These are phyloP conservation scores for Phytophthora agathidicida DNA, from an alignment of 352 stramenopile species.

Conservation along the genomic window DNA sequence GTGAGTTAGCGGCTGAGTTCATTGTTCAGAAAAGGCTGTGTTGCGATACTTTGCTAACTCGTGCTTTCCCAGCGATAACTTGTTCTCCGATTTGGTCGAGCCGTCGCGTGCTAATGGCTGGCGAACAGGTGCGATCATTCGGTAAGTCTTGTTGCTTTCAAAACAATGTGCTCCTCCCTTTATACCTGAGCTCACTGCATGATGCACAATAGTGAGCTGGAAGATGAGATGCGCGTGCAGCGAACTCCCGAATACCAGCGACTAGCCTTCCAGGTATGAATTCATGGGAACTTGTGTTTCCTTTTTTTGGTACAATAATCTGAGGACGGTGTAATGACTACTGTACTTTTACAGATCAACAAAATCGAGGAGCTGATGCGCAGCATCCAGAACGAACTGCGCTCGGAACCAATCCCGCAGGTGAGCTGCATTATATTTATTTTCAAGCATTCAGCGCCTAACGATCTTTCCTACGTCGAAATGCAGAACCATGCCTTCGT, in stretches of 20 bases:
- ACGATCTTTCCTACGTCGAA: slow-evolving; percentile 25
- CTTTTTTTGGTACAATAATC: no score
- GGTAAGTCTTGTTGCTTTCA: slow-evolving; percentile 32
- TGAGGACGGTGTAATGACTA: not conserved
- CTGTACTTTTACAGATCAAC: slow-evolving; percentile 51
- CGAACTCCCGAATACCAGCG: slow-evolving; percentile 61
- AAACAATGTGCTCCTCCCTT: not conserved
- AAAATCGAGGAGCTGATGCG: slow-evolving; percentile 72
- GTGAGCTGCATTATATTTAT: slow-evolving; percentile 26
- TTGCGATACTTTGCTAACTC: not conserved
- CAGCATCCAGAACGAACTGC: slow-evolving; percentile 62
- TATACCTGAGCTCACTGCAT: not conserved
- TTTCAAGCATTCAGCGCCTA: no score
- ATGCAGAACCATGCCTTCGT: slow-evolving; percentile 68
- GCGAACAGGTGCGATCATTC: slow-evolving; percentile 93
- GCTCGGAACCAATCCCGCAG: slow-evolving; percentile 43
- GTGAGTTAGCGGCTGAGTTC: slow-evolving; percentile 28
- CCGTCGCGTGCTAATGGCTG: slow-evolving; percentile 93
- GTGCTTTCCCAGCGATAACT: slow-evolving; percentile 73
- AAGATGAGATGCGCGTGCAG: slow-evolving; percentile 82
- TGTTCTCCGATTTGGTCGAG: slow-evolving; percentile 95
- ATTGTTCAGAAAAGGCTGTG: not conserved
- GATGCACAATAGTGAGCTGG: slow-evolving; percentile 67
- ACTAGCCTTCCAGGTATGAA: slow-evolving; percentile 58
- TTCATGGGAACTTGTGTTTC: no score